phyloP scores from a whole-genome alignment of 176 grass and related monocot genomes.

The Aegilops tauschii region DNA sequence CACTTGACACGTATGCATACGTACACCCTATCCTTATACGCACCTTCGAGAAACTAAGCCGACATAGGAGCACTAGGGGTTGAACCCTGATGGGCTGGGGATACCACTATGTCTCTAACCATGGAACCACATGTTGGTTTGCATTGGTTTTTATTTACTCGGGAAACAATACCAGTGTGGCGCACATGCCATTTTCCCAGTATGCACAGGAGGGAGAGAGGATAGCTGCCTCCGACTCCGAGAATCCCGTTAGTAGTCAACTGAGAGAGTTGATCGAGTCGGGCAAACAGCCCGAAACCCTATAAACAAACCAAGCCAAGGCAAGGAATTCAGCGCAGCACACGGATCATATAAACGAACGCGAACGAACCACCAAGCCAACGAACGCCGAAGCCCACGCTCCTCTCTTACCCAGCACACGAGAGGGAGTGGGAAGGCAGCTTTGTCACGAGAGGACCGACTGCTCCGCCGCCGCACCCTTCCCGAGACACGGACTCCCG shows the following conservation, averaged over 20 bases:
- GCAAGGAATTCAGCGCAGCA: not conserved
- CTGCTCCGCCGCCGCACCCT: not conserved
- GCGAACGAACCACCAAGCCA: not conserved
- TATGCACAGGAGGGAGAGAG: not conserved
- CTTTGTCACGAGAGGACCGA: not conserved
- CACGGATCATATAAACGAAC: not conserved
- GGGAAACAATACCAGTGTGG: not conserved
- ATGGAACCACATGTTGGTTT: too few relatives aligned
- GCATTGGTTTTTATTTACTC: too few relatives aligned
- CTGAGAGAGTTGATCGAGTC: not conserved
- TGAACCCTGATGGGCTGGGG: too few relatives aligned
- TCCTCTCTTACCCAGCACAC: not conserved
- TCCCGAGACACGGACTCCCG: not conserved
- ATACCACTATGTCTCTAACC: too few relatives aligned
- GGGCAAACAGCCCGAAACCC: not conserved
- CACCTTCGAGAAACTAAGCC: too few relatives aligned
- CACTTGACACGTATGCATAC: too few relatives aligned
- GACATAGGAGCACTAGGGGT: too few relatives aligned
- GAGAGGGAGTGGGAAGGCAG: not conserved
- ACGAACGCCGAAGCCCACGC: too few relatives aligned
- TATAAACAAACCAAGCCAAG: not conserved
- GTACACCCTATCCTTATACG: too few relatives aligned
- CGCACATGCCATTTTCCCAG: not conserved
- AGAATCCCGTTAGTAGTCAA: constrained; percentile 27
- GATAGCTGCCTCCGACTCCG: not conserved